Percentiles rank a stretch among this genome's conserved stretches.
phyloP scores from a whole-genome alignment of 2,329 filamentous ascomycete genomes.

The Eutypella sp. region DNA sequence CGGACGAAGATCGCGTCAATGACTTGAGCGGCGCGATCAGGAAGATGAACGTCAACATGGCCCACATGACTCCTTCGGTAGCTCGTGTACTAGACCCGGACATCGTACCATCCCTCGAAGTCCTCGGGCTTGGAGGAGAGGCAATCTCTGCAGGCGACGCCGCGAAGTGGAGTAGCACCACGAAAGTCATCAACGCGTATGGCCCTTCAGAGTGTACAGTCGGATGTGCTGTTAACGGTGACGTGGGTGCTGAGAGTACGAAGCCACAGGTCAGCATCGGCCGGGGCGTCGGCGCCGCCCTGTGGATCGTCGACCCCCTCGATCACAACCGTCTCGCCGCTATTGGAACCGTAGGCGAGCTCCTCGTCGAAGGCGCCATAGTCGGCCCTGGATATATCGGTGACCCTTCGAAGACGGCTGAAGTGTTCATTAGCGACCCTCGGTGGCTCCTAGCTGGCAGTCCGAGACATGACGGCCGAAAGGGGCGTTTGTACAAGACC shows the following conservation, averaged over 20 bases:
- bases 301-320: constrained; percentile 48
- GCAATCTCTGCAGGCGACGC: constrained; percentile 48
- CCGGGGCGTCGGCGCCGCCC: constrained; percentile 39
- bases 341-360: constrained; percentile 45
- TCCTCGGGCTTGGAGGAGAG: constrained; percentile 46
- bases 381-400: constrained; percentile 59
- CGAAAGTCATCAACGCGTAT: constrained; percentile 46
- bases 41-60: constrained; percentile 41
- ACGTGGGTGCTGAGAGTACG: constrained; percentile 30
- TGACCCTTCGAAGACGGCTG: constrained; percentile 51
- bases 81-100: constrained; percentile 41
- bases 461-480: constrained; percentile 29
- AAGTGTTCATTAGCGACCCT: constrained; percentile 53
- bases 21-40: constrained; percentile 42
- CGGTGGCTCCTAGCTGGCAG: constrained; percentile 43
- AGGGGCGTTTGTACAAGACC: constrained; percentile 51
- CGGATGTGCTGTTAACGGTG: constrained; percentile 44
- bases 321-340: constrained; percentile 42
- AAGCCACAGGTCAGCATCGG: constrained; percentile 39
- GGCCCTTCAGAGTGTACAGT: constrained; percentile 52
- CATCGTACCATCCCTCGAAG: constrained; percentile 41
- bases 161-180: constrained; percentile 39
- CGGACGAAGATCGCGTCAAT: constrained; percentile 49
- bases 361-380: constrained; percentile 54
- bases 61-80: constrained; percentile 47